Evolutionary conservation across 305 asterid species (phyloP).

Genomic region (Fraxinus xanthoxyloides): DNA sequence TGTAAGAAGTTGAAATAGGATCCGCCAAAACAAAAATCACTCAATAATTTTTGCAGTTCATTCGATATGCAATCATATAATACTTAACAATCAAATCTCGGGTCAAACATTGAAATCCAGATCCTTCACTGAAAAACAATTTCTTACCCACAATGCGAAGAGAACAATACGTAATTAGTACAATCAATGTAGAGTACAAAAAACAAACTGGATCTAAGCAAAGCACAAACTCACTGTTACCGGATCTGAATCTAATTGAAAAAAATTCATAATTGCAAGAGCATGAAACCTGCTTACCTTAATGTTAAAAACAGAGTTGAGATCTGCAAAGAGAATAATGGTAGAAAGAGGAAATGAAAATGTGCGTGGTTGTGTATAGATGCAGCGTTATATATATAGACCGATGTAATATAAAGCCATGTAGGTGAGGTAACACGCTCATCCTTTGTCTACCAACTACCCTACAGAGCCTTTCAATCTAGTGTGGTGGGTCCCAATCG

Average conservation of each 20-base stretch:
- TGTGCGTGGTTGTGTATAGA: neutral
- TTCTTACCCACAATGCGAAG: neutral
- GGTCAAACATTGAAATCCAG: neutral
- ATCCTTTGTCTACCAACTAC: slow-evolving; percentile 19
- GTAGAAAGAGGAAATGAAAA: neutral
- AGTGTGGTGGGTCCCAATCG: neutral
- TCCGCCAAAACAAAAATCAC: neutral
- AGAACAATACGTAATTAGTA: neutral
- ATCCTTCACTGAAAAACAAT: neutral
- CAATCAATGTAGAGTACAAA: neutral
- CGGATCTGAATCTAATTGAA: neutral
- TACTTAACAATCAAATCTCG: neutral
- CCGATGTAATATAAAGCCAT: slow-evolving; percentile 24
- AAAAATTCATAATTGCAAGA: neutral
- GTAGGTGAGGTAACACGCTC: neutral
- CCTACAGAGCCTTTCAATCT: neutral
- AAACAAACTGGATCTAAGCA: neutral
- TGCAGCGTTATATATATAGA: slow-evolving; percentile 14
- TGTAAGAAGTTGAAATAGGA: neutral
- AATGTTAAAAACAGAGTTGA: neutral
- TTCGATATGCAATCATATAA: neutral
- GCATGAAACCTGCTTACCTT: neutral
- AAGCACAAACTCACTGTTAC: neutral
- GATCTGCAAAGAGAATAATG: neutral
- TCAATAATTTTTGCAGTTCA: neutral